phyloP scores from a whole-genome alignment of 2,329 filamentous ascomycete genomes.

The Beauveria pseudobassiana region DNA sequence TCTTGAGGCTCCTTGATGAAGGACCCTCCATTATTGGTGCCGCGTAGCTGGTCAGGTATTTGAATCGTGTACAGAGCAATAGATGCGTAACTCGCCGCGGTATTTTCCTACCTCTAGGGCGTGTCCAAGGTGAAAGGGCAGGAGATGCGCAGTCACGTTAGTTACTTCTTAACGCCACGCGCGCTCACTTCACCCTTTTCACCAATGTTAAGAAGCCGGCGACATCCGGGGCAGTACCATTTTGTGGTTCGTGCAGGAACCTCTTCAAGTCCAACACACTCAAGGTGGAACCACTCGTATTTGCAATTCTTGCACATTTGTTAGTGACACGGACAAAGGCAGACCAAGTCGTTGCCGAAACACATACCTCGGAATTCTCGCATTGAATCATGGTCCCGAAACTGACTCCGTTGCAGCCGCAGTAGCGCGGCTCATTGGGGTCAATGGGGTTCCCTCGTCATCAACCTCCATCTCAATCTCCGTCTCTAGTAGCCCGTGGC shows the following conservation, averaged over 20 bases:
- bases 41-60: no score
- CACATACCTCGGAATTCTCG: conserved; percentile 62
- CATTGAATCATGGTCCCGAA: conserved; percentile 80
- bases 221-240: conserved; percentile 79
- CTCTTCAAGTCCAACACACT: conserved; percentile 62
- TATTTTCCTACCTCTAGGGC: no score
- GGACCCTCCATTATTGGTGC: no score
- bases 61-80: neutral
- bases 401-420: conserved; percentile 70
- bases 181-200: conserved; percentile 56
- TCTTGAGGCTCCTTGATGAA: neutral
- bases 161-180: conserved; percentile 43
- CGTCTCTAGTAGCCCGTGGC: conserved; percentile 30
- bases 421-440: conserved; percentile 69
- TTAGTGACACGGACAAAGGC: conserved; percentile 13
- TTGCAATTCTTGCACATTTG: conserved; percentile 52
- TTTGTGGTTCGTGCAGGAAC: conserved; percentile 67
- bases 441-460: conserved; percentile 63
- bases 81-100: neutral
- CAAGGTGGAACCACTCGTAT: conserved; percentile 78
- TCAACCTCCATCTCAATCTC: conserved; percentile 50
- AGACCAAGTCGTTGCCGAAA: neutral
- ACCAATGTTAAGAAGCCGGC: conserved; percentile 53
- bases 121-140: neutral
- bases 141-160: neutral